Base-by-base conservation (phyloP, 2,329 filamentous ascomycete genomes). In the Ophiocordyceps unilateralis region DNA sequence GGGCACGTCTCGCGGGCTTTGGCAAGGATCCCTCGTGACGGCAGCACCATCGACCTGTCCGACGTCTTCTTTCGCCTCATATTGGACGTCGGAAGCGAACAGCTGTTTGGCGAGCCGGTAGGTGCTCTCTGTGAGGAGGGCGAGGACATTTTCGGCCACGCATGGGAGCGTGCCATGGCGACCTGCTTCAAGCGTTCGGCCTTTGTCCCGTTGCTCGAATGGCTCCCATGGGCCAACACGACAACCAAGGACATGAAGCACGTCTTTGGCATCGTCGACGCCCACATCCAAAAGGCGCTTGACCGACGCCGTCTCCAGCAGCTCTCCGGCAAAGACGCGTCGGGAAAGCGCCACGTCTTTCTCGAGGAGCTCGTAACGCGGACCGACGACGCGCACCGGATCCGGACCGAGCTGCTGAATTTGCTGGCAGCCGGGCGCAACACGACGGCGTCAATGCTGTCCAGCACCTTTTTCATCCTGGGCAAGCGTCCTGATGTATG, bases 61-160 rank as follows among this genome's bases (percentile, higher is more conserved):
- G 62, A 65, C 3, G 57, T 75, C 2, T 76, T 76, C 54, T 75
- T 74, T 51, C 60, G 63, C 43, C 58, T 76, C 22, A 74, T 72
- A 0, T 61, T 78, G 22, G 51, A 53, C 26, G 72, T 77, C 46
- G 67, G 72, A 0, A 77, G 72, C 0, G 68, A 72, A 39, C 72
- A 77, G 46, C 56, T 78, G 1, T 74, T 78, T 41, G 73, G 74
- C 14, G 61, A 72, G 47, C 67, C 63, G 15, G 45, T 49, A 10
- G 41, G 46, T 22, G 47, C 43, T 21, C 42, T 54, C 6, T n/a
- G 5, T 19, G 15, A 19, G 7, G 11, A 20, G 17, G 21, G 14
- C 8, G 37, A 44, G 14, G 44, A 49, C 17, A 62, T 63, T 44
- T 51, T 53, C 7, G 46, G 56, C 10, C 17, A 20, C 3, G 8